Base-by-base conservation (phyloP, 148 eudicot genomes). In the Vaccinium macrocarpon region DNA sequence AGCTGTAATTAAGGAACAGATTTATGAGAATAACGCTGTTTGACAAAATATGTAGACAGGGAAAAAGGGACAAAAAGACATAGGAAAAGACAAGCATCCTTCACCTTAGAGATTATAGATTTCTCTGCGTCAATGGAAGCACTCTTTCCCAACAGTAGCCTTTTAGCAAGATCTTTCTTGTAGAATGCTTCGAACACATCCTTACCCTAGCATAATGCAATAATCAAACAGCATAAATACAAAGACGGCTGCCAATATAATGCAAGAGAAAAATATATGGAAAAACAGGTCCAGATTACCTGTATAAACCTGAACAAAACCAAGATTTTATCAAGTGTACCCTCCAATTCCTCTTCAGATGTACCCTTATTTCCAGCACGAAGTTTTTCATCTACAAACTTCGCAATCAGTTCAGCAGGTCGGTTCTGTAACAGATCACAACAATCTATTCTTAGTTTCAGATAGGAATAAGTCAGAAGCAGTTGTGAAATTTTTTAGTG, bases 301-400 rank as follows among this genome's bases (percentile, higher is more conserved):
- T 96, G 99, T 88, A 96, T 96, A 87, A 93, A 96, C 78, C 99
- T 92, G 89, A 96, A 96, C 83, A 96, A 88, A 42, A 93, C 95
- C 91, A 96, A 87, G 53, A 96, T 97, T 92, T 93, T 94, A 88
- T 96, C 99, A 62, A 96, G 99, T 61, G 91, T 94, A 71, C 97
- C 98, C 90, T 96, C 99, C 89, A 96, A 83, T 87, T 96, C 99
- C 86, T 96, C 99, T 86, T 96, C 99, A 61, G 99, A 94, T 64
- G 97, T 96, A 84, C 99, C 99, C 89, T 96, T 96, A 88, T 96
- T 96, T 76, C 99, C 99, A 88, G 99, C 99, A 89, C 99, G 99
- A 51, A 96, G 98, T 86, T 94, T 96, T 88, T 96, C 98, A 81
- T 96, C 99, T 87, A 96, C 85, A 91, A 93, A 96, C 91, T 96